These are phyloP conservation scores for Diaporthe caulivora DNA, from an alignment of 2,329 filamentous ascomycete species.

Conservation along the genomic window DNA sequence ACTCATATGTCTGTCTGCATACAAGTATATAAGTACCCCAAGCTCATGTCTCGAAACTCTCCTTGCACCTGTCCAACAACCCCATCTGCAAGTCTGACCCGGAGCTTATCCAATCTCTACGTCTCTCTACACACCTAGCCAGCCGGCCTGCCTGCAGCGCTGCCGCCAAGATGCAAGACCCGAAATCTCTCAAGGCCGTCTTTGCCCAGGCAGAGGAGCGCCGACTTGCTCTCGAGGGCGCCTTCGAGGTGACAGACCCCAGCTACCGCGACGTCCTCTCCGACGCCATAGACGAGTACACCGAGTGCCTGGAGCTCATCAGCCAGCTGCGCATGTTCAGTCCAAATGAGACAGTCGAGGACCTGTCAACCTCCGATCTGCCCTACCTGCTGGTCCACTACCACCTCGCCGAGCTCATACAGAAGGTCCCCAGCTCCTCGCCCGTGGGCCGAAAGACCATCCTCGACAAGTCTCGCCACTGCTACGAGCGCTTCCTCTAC, in stretches of 20 bases:
- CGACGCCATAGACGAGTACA: constrained; percentile 77
- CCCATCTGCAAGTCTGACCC: constrained; percentile 27
- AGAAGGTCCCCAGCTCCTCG: constrained; percentile 70
- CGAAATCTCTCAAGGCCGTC: constrained; percentile 62
- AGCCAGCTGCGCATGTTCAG: constrained; percentile 86
- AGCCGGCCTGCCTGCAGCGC: neutral
- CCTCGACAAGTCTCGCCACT: constrained; percentile 73
- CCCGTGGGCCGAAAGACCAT: constrained; percentile 70
- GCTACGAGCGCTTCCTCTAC: constrained; percentile 84
- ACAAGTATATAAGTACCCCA: constrained; percentile 11
- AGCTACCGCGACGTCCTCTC: constrained; percentile 77
- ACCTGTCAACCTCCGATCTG: constrained; percentile 85
- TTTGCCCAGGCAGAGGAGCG: constrained; percentile 64
- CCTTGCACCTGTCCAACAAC: constrained; percentile 27
- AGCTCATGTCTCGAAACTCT: constrained; percentile 14
- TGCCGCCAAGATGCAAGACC: constrained; percentile 53
- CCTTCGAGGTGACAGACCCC: constrained; percentile 74
- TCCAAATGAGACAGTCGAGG: constrained; percentile 88
- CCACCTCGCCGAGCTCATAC: constrained; percentile 82
- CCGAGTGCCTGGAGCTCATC: constrained; percentile 78
- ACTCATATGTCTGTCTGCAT: too few species aligned
- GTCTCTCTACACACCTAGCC: too few species aligned
- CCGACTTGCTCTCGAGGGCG: constrained; percentile 70
- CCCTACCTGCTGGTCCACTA: constrained; percentile 86
- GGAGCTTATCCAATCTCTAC: neutral